Evolutionary conservation across 116 monocot species (phyloP), one percentile per base, ranked within the genome.

Genomic region (Zostera marina): DNA sequence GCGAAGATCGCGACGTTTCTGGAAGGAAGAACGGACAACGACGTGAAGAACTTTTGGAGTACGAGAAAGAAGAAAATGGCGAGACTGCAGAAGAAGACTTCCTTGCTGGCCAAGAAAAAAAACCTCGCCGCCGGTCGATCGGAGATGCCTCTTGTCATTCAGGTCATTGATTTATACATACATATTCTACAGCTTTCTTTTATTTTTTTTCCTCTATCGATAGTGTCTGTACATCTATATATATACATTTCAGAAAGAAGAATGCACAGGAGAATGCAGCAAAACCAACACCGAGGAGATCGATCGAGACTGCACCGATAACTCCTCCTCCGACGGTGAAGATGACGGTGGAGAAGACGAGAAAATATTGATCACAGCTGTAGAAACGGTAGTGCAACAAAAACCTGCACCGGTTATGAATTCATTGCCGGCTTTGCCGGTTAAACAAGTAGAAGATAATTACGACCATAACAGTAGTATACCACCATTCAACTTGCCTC

Each of bases 31-130:
- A 94, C 93, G 0, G 93, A 94, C 43, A 94, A 94, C 17, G 93
- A 84, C 9, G 87, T 87, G 42, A 92, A 92, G 80, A 92, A 87
- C 54, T 87, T 92, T 63, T 92, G 92, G 92, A 94, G 88, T 52
- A 88, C 79, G 0, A 79, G 88, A 47, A 76, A 79, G 75, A 88
- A 94, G 66, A 75, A 82, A 23, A 65, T 94, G 11, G 88, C 85
- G 0, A 81, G 82, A 63, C 56, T 82, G 11, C 65, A 75, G 1
- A 43, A 61, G 9, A 61, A 65, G 0, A 57, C 57, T 7, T 39
- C 43, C n/a, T n/a, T n/a, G n/a, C n/a, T n/a, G n/a, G n/a, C n/a
- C n/a, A 32, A 5, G 24, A 26, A 17, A 66, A 21, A 20, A 55
- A 66, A 43, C 41, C 22, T n/a, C 46, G 39, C n/a, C 45, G 45